Evolutionary conservation across 116 monocot species (phyloP).

Genomic region (Phalaenopsis hybrid): DNA sequence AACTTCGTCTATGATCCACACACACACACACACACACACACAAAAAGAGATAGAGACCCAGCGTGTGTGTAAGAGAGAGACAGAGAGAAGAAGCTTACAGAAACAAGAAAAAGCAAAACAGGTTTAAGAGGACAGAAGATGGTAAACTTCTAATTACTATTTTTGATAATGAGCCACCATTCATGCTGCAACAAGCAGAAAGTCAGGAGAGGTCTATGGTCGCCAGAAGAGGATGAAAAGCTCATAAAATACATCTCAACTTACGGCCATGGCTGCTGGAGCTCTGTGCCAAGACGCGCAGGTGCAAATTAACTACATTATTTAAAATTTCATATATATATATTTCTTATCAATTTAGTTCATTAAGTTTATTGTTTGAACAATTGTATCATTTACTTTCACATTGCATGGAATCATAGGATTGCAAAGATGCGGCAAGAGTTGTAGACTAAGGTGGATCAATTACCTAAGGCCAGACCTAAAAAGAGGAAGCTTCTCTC

Average conservation of each 20-base stretch:
- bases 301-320: slow-evolving; percentile 9
- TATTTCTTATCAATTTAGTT: not conserved
- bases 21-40: not conserved
- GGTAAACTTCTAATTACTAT: no score
- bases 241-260: slow-evolving; percentile 45
- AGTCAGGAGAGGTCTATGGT: slow-evolving; percentile 58
- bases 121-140: no score
- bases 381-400: not conserved
- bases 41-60: not conserved
- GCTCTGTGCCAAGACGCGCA: slow-evolving; percentile 54
- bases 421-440: slow-evolving; percentile 60
- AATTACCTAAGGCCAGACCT: slow-evolving; percentile 51
- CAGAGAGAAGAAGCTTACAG: not conserved
- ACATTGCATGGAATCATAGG: slow-evolving; percentile 13
- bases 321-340: not conserved
- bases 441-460: slow-evolving; percentile 56
- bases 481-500: slow-evolving; percentile 48
- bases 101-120: not conserved
- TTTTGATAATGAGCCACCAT: slow-evolving; percentile 36
- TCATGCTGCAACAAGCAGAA: slow-evolving; percentile 58
- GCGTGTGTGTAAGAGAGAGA: not conserved
- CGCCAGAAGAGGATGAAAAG: slow-evolving; percentile 58
- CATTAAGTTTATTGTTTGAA: not conserved
- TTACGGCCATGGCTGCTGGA: slow-evolving; percentile 65
- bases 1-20: not conserved